Evolutionary conservation across 129 eudicot species (phyloP).

Genomic region (Arctium lappa): DNA sequence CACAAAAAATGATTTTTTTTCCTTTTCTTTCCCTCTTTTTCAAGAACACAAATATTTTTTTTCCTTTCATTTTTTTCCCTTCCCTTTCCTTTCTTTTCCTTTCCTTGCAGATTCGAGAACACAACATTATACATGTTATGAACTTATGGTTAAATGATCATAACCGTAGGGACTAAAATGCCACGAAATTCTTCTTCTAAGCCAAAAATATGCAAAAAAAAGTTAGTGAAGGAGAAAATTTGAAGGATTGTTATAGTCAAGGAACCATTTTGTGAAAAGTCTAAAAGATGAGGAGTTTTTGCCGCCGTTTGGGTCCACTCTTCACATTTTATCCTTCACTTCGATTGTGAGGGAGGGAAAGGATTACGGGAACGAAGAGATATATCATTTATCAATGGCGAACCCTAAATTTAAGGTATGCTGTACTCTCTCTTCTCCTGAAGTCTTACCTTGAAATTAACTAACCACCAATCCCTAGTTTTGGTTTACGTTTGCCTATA

Average conservation of each 20-base stretch:
- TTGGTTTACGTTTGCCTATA: background rate
- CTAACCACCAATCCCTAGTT: background rate
- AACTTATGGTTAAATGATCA: background rate
- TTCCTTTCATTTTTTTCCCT: too few relatives aligned
- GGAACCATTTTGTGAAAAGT: constrained; percentile 6
- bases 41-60: too few relatives aligned
- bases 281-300: constrained; percentile 12
- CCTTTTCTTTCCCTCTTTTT: too few relatives aligned
- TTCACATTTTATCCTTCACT: constrained; percentile 19
- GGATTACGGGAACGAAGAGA: background rate
- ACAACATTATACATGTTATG: background rate
- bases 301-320: constrained; percentile 35
- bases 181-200: background rate
- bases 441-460: background rate
- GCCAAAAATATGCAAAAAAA: background rate
- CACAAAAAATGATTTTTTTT: too few relatives aligned
- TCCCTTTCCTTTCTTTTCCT: too few relatives aligned
- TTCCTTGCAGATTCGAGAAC: too few relatives aligned
- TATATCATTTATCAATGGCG: constrained; percentile 26
- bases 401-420: constrained; percentile 44
- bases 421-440: background rate
- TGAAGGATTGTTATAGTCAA: background rate
- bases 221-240: background rate
- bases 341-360: constrained; percentile 24
- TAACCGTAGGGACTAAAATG: background rate